Base-by-base conservation (phyloP, 192 early-diverging fungal genomes). In the Martensiomyces pterosporus region DNA sequence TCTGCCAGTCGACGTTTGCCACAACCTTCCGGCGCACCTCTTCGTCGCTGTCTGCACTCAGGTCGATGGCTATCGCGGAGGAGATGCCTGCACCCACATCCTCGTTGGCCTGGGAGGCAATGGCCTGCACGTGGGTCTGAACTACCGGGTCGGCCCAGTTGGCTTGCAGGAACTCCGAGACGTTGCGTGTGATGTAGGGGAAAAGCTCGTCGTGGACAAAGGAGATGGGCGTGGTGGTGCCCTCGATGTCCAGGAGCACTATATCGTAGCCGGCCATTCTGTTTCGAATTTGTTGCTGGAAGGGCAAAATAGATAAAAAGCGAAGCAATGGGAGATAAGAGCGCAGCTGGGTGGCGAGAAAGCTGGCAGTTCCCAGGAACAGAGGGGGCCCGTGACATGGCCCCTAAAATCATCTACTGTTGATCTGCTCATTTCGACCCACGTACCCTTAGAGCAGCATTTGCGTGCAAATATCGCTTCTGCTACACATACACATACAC, bases 131-230 rank as follows among this genome's bases (percentile, higher is more conserved):
- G 24, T 79, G 63, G 15, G 38, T 24, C 22, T 73, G 55, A 4
- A 76, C 42, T 17, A 64, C 73, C 1, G 60, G 37, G 1, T 80
- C 57, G 29, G 36, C 45, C 82, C 81, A 85, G 50, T 70, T 56
- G 2, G 58, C 43, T 17, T 76, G 60, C n/a, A 99, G 55, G 47
- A 94, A 99, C 24, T 67, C 49, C 6, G 60, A 19, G 4, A 89
- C 52, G 33, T 84, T 76, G 24, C 68, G 55, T 21, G 61, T 61
- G 26, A 93, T 85, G 62, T 92, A 94, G 13, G 96, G 93, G 49
- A 99, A 99, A 53, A 99, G 67, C 10, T 79, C 79, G 39, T 94
- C 90, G 67, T 93, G 91, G 16, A 99, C 94, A 80, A 97, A 99
- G 18, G 91, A 82, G 24, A 99, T 94, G 14, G 94, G 92, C 1